These are phyloP conservation scores for Lactarius trivialis DNA, from an alignment of 768 basidiomycete genomes.

Conservation along the genomic window DNA sequence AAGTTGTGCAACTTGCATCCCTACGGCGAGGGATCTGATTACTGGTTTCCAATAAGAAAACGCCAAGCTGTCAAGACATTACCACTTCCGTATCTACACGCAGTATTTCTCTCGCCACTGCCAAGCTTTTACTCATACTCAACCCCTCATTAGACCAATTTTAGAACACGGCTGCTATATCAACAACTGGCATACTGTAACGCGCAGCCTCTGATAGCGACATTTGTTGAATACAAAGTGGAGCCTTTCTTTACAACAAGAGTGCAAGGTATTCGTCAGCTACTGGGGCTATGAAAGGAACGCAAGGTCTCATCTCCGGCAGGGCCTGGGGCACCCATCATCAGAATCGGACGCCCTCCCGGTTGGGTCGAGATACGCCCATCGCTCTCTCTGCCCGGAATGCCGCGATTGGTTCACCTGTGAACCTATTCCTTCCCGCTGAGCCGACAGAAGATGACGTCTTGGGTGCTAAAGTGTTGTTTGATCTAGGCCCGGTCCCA, in stretches of 20 bases:
- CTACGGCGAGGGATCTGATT: slow-evolving; percentile 41
- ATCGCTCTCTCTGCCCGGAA: not conserved
- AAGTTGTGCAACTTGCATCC: slow-evolving; percentile 40
- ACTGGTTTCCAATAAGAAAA: slow-evolving; percentile 7
- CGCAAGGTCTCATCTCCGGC: slow-evolving; percentile 50
- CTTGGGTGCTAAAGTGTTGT: slow-evolving; percentile 21
- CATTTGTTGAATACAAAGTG: not conserved
- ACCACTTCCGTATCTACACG: not conserved
- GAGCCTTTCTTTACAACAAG: not conserved
- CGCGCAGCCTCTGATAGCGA: not conserved
- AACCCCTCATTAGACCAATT: not conserved
- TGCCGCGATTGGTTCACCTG: slow-evolving; percentile 33
- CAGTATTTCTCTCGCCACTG: not conserved
- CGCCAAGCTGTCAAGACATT: not conserved
- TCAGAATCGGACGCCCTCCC: not conserved
- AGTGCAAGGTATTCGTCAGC: not conserved
- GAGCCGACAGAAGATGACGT: slow-evolving; percentile 26
- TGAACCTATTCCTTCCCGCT: slow-evolving; percentile 48
- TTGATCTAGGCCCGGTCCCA: slow-evolving; percentile 28
- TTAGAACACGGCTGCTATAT: not conserved
- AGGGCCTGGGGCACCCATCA: slow-evolving; percentile 31
- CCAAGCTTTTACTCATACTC: not conserved
- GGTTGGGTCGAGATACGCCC: not conserved
- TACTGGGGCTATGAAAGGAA: not conserved
- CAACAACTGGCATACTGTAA: not conserved